Percentiles rank a stretch among this genome's conserved stretches.
These are phyloP conservation scores for Fusarium abutilonis DNA, from an alignment of 2,329 filamentous ascomycete species.

Conservation along the genomic window DNA sequence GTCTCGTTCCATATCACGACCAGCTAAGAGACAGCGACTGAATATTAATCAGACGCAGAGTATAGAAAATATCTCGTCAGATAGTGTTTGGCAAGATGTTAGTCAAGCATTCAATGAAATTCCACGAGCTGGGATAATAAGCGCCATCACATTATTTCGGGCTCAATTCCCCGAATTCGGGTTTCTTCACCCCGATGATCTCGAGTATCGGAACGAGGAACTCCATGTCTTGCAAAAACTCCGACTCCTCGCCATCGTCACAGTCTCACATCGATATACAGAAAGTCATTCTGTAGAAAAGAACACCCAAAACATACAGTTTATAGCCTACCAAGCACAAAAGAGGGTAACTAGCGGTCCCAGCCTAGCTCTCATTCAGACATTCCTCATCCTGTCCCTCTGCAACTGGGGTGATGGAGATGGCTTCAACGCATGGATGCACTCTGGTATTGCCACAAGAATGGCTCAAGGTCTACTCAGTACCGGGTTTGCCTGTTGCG, in stretches of 20 bases:
- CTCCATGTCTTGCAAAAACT: slow-evolving; percentile 24
- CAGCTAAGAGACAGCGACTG: slow-evolving; percentile 24
- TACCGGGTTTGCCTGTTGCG: slow-evolving; percentile 28
- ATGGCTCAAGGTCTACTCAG: slow-evolving; percentile 43
- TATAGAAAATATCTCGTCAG: not conserved
- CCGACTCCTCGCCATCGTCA: slow-evolving; percentile 28
- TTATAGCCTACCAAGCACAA: slow-evolving; percentile 29
- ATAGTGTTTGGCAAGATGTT: slow-evolving; percentile 7
- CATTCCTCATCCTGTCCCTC: slow-evolving; percentile 34
- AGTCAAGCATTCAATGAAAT: slow-evolving; percentile 16
- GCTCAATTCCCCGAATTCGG: slow-evolving; percentile 43
- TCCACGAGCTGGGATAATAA: slow-evolving; percentile 6
- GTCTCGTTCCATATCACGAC: not conserved
- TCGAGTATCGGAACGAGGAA: slow-evolving; percentile 29
- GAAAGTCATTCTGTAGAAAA: not conserved
- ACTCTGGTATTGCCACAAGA: slow-evolving; percentile 37
- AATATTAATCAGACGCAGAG: not conserved
- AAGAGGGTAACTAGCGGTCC: slow-evolving; percentile 28
- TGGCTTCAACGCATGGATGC: slow-evolving; percentile 45
- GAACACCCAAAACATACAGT: not conserved
- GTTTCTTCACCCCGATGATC: slow-evolving; percentile 39
- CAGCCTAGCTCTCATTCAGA: slow-evolving; percentile 32
- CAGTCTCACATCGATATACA: slow-evolving; percentile 31
- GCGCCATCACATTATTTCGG: slow-evolving; percentile 27
- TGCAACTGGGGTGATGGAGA: slow-evolving; percentile 44